These are phyloP conservation scores for Domatiomyces globalis DNA, from an alignment of 2,329 filamentous ascomycete species.

Conservation along the genomic window DNA sequence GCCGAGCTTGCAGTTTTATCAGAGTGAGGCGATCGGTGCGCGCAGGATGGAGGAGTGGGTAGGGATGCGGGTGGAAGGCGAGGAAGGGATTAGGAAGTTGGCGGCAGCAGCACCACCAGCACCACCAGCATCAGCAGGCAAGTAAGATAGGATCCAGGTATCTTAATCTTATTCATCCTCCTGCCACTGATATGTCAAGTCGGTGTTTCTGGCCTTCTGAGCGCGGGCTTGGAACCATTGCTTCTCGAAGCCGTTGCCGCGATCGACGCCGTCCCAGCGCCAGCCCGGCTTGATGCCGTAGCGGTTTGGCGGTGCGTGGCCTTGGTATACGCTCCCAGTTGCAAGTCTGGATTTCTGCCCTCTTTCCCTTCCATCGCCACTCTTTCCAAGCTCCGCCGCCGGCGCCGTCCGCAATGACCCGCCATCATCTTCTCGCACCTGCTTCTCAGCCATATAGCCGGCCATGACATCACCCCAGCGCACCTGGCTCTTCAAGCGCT, in stretches of 20 bases:
- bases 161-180: slow-evolving; percentile 59
- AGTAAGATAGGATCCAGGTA: not conserved
- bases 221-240: slow-evolving; percentile 86
- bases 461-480: slow-evolving; percentile 94
- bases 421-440: slow-evolving; percentile 29
- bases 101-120: slow-evolving; percentile 17
- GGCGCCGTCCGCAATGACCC: slow-evolving; percentile 22
- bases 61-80: slow-evolving; percentile 37
- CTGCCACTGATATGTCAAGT: slow-evolving; percentile 84
- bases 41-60: slow-evolving; percentile 34
- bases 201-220: slow-evolving; percentile 57
- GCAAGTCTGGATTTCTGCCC: slow-evolving; percentile 20
- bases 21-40: slow-evolving; percentile 29
- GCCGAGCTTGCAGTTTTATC: slow-evolving; percentile 77
- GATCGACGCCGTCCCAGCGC: slow-evolving; percentile 92
- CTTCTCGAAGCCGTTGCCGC: slow-evolving; percentile 82
- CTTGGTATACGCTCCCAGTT: slow-evolving; percentile 58
- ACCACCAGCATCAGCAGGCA: no score
- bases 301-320: slow-evolving; percentile 71
- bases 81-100: slow-evolving; percentile 27
- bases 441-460: slow-evolving; percentile 52
- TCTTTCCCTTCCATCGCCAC: slow-evolving; percentile 22
- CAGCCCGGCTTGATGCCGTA: slow-evolving; percentile 89
- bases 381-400: slow-evolving; percentile 30
- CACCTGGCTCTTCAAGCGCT: slow-evolving; percentile 58